A percentile compares a stretch with the other conserved stretches of the same genome.
Conservation (phyloP, 2,329 filamentous ascomycete species). For the Claviceps digitariae region DNA sequence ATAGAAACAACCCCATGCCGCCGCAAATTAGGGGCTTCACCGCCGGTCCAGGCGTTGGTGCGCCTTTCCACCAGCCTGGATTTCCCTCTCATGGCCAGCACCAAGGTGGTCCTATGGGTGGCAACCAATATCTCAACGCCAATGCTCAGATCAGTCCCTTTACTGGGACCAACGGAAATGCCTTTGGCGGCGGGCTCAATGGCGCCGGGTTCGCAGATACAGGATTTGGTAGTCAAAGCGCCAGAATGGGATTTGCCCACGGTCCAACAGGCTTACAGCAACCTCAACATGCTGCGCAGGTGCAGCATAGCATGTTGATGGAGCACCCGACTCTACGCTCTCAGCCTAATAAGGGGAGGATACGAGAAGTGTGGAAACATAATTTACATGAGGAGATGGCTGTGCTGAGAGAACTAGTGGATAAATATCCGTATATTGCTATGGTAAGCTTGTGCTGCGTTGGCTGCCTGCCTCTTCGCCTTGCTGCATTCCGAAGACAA, state of each 20-base stretch:
- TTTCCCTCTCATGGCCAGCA: constrained; percentile 39
- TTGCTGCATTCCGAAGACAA: not conserved
- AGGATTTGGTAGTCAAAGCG: constrained; percentile 74
- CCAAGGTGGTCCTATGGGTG: constrained; percentile 40
- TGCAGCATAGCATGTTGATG: constrained; percentile 26
- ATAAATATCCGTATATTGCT: constrained; percentile 89
- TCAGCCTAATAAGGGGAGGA: constrained; percentile 61
- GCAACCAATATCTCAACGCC: constrained; percentile 59
- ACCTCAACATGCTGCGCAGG: constrained; percentile 38
- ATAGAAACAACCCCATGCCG: constrained; percentile 16
- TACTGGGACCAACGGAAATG: constrained; percentile 36
- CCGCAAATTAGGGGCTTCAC: constrained; percentile 26
- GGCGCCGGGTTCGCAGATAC: constrained; percentile 49
- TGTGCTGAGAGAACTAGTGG: constrained; percentile 65
- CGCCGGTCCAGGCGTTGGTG: constrained; percentile 23
- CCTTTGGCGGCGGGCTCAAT: constrained; percentile 44
- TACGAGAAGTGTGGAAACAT: constrained; percentile 91
- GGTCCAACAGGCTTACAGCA: constrained; percentile 44
- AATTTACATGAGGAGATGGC: constrained; percentile 89
- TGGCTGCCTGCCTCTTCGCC: not conserved
- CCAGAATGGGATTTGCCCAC: constrained; percentile 75
- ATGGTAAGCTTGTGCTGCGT: constrained; percentile 53
- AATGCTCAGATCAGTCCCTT: constrained; percentile 58
- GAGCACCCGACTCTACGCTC: constrained; percentile 27
- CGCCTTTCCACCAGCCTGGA: constrained; percentile 31